phyloP scores from a whole-genome alignment of 2,329 filamentous ascomycete genomes.

The Pseudocercospora cruenta region DNA sequence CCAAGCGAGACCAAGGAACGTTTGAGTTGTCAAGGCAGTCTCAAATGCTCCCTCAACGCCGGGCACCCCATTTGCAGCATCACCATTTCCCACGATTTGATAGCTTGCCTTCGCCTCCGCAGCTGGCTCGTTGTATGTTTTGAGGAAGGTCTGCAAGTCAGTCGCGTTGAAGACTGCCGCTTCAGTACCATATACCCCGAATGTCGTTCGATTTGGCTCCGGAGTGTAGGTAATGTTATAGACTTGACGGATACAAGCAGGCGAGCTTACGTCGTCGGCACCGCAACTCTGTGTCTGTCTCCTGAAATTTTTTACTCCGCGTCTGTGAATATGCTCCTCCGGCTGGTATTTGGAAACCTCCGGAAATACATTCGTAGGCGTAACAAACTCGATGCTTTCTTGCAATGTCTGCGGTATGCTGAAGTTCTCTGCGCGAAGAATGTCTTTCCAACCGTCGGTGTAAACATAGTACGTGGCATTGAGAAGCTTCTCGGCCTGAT shows the following conservation, averaged over 20 bases:
- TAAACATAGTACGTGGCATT: slow-evolving; percentile 16
- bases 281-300: slow-evolving; percentile 11
- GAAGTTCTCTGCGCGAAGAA: slow-evolving; percentile 15
- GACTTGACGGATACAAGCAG: slow-evolving; percentile 22
- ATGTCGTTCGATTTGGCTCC: slow-evolving; percentile 24
- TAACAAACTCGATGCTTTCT: background rate
- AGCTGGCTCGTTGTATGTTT: slow-evolving; percentile 20
- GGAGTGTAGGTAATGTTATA: slow-evolving; percentile 25
- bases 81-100: slow-evolving; percentile 17
- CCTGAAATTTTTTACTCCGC: background rate
- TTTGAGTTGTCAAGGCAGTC: slow-evolving; percentile 19
- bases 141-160: slow-evolving; percentile 22
- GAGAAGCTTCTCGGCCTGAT: background rate
- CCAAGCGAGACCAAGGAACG: slow-evolving; percentile 21
- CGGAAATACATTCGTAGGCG: background rate
- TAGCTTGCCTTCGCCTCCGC: slow-evolving; percentile 16
- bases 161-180: slow-evolving; percentile 19
- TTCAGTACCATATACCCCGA: slow-evolving; percentile 25
- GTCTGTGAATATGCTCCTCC: background rate
- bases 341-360: background rate
- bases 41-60: slow-evolving; percentile 13
- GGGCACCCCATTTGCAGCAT: background rate
- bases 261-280: slow-evolving; percentile 15
- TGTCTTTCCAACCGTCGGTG: slow-evolving; percentile 12
- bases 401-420: slow-evolving; percentile 8